These are phyloP conservation scores for Hygrophorus russula DNA, from an alignment of 768 basidiomycete species.

Conservation along the genomic window DNA sequence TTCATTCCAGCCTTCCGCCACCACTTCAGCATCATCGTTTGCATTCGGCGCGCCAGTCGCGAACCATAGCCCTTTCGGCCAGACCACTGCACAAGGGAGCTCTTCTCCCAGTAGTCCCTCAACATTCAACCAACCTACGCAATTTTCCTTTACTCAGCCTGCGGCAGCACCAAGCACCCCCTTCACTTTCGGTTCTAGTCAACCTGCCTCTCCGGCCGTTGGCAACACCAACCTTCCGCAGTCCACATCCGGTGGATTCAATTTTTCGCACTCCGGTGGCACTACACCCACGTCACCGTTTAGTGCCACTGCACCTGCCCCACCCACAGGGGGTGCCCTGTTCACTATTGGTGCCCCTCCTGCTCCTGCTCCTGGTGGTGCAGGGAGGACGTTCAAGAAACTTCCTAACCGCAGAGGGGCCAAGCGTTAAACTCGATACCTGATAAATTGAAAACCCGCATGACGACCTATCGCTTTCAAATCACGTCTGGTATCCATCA, in stretches of 20 bases:
- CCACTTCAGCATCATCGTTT: constrained; percentile 31
- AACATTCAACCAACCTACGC: constrained; percentile 34
- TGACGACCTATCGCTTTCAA: constrained; percentile 2
- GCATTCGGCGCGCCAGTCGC: constrained; percentile 28
- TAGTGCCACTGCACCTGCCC: constrained; percentile 24
- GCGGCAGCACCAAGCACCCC: constrained; percentile 18
- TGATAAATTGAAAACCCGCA: too few relatives aligned
- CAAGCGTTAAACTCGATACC: constrained; percentile 21
- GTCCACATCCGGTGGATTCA: constrained; percentile 26
- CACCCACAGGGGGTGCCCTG: constrained; percentile 27
- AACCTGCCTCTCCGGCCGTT: constrained; percentile 42
- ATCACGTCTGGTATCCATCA: not conserved
- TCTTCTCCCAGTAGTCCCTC: constrained; percentile 52
- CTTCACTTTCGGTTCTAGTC: constrained; percentile 45
- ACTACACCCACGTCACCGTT: constrained; percentile 35
- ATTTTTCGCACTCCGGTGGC: constrained; percentile 19
- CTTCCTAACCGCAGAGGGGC: constrained; percentile 37
- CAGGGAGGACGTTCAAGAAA: constrained; percentile 37
- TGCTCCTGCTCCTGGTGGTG: constrained; percentile 17
- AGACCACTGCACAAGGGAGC: constrained; percentile 16
- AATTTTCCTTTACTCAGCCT: constrained; percentile 37
- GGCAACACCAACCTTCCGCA: constrained; percentile 23
- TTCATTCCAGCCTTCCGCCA: constrained; percentile 29
- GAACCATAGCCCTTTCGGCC: constrained; percentile 31
- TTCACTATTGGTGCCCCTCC: constrained; percentile 54